Percentiles rank a stretch among this genome's conserved stretches.
Evolutionary conservation across 441 rosid genomes (phyloP).

Genomic region (Pelargonium myrrhifolium): DNA sequence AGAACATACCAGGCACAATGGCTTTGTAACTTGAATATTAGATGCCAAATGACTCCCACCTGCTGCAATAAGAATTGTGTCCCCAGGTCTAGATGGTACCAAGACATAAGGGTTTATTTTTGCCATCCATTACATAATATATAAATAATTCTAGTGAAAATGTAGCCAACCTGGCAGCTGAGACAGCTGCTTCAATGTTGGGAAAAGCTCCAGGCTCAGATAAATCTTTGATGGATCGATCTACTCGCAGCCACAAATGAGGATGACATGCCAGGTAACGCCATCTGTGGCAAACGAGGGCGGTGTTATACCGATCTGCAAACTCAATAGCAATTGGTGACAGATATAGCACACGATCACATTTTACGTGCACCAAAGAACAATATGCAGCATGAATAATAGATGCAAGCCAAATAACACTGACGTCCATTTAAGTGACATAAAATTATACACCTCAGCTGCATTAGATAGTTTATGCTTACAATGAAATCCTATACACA

Average conservation of each 20-base stretch:
- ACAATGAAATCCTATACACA: too few species aligned
- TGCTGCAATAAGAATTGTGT: slow-evolving; percentile 78
- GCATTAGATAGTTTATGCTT: neutral
- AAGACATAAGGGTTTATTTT: slow-evolving; percentile 16
- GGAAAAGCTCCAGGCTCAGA: slow-evolving; percentile 66
- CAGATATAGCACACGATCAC: slow-evolving; percentile 23
- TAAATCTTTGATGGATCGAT: slow-evolving; percentile 47
- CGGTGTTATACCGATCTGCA: slow-evolving; percentile 94
- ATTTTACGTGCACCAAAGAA: slow-evolving; percentile 5
- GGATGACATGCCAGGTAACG: slow-evolving; percentile 86
- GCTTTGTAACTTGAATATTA: slow-evolving; percentile 76
- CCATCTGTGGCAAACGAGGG: slow-evolving; percentile 99
- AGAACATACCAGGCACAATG: slow-evolving; percentile 83
- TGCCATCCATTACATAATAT: neutral
- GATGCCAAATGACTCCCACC: slow-evolving; percentile 77
- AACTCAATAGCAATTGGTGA: slow-evolving; percentile 42
- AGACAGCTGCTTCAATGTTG: slow-evolving; percentile 65
- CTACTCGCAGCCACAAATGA: slow-evolving; percentile 87
- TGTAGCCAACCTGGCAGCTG: slow-evolving; percentile 76
- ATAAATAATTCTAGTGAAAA: slow-evolving; percentile 11
- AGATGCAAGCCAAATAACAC: neutral
- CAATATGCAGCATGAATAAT: slow-evolving; percentile 1
- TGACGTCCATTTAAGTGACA: neutral
- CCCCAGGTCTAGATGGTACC: slow-evolving; percentile 67
- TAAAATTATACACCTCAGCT: neutral